These are phyloP conservation scores for Warburgia ugandensis DNA, from an alignment of 164 flowering plant genomes.

Conservation along the genomic window DNA sequence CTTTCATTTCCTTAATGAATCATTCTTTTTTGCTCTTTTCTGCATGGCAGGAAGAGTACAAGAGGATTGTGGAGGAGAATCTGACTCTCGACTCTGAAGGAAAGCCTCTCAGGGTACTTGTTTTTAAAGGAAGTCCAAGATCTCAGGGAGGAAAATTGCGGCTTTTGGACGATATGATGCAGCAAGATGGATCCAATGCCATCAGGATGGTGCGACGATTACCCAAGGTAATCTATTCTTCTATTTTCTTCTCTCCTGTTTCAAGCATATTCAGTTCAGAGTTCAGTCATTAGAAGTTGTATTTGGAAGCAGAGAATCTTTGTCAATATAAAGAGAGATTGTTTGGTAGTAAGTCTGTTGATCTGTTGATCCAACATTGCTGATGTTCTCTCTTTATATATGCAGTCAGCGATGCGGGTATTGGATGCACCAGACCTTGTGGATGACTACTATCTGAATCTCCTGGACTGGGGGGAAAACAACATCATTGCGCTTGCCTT, in stretches of 20 bases:
- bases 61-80: slow-evolving; percentile 26
- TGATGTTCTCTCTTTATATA: no score
- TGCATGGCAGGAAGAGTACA: slow-evolving; percentile 25
- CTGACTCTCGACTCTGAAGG: slow-evolving; percentile 36
- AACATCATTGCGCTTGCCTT: slow-evolving; percentile 45
- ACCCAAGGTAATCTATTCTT: slow-evolving; percentile 27
- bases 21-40: background rate
- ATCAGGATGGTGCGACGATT: slow-evolving; percentile 15
- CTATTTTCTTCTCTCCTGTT: background rate
- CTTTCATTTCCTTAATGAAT: background rate
- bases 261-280: no score
- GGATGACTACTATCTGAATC: slow-evolving; percentile 37
- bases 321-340: no score
- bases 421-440: slow-evolving; percentile 38
- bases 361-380: no score
- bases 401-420: slow-evolving; percentile 24
- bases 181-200: slow-evolving; percentile 9
- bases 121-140: slow-evolving; percentile 48
- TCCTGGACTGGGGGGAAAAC: slow-evolving; percentile 55
- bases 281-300: no score
- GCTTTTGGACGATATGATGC: slow-evolving; percentile 27
- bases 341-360: no score
- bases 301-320: no score
- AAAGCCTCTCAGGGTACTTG: slow-evolving; percentile 46
- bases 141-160: slow-evolving; percentile 19